Evolutionary conservation across 192 early-diverging fungal species (phyloP), one percentile per base, ranked within the genome.

Genomic region (Powellomyces hirtus): DNA sequence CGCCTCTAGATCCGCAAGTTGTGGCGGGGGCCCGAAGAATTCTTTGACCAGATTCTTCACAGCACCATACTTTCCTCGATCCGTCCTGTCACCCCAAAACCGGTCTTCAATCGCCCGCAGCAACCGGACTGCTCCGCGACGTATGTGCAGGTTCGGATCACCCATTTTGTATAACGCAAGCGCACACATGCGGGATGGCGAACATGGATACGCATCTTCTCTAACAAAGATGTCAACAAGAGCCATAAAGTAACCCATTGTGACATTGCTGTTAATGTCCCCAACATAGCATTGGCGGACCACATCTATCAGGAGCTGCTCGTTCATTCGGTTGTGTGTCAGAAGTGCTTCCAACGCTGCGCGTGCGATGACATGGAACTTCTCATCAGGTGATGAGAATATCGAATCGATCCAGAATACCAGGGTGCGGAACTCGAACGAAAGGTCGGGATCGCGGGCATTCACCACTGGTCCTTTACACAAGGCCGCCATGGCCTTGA

Each of bases 401-500:
- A 86, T 53, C 10, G 78, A 69, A 38, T 77, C 62, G 22, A 83
- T 80, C 73, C 80, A 82, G 2, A 37, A 31, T 4, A 78, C 64
- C 18, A 86, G 56, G 2, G 74, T 46, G 14, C 53, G 38, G 13
- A 83, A 50, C 27, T 81, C 71, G 52, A 86, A 82, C 16, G 64
- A 34, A 11, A 67, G 24, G 33, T 62, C 62, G 13, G 24, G 42
- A 4, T 75, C 63, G 56, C 69, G 18, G 74, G 71, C 29, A 29
- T 53, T 57, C 2, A 57, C 42, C 3, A 87, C 34, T 37, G 83
- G 76, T 10, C 85, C 85, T 42, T 79, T 74, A 56, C 90, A 92
- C 40, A 99, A 79, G 1, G 87, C 83, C 2, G 94, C 88, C 96
- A 99, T 96, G 2, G 93, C 91, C 13, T 91, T 89, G 33, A 96